Evolutionary conservation across 306 rosid genomes (phyloP), one percentile per base, ranked within the genome.

Genomic region (Fragaria iinumae): DNA sequence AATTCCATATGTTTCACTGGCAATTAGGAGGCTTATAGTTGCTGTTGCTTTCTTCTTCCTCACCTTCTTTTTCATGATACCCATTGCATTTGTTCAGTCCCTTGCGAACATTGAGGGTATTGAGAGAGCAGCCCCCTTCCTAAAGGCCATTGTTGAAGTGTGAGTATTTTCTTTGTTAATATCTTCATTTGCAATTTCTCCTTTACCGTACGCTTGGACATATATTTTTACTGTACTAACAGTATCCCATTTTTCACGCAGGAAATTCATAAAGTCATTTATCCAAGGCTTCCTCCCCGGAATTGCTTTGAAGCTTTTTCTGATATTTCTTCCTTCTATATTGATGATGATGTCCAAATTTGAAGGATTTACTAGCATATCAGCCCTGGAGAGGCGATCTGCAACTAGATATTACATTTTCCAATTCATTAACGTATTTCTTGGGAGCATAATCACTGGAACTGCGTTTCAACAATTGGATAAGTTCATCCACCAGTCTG

Each of bases 281-380:
- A 90, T 95, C 84, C 97, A 92, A 88, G 98, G 98, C 72, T 92
- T 95, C 84, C 98, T 95, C 83, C 98, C 98, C 3, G 98, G 98
- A 72, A 95, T 95, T 79, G 93, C 89, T 74, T 82, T 95, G 91
- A 95, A 95, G 93, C 78, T 95, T 71, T 95, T 95, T 77, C 97
- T 95, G 48, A 87, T 92, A 32, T 89, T 95, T 78, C 86, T 95
- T 38, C 98, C 98, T 8, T 5, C 93, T 21, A 84, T 95, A 79
- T 82, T 95, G 92, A 95, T 95, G 98, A 13, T 86, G 12, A 90
- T 95, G 98, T 92, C 98, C 38, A 95, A 95, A 84, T 92, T 92
- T 47, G 98, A 95, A 88, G 98, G 98, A 13, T 88, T 85, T 65
- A 73, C 83, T 53, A 92, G 98, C 81, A 57, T 76, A 20, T 95